Conservation (phyloP, 768 basidiomycete genomes). For the Termitomyces sp. region DNA sequence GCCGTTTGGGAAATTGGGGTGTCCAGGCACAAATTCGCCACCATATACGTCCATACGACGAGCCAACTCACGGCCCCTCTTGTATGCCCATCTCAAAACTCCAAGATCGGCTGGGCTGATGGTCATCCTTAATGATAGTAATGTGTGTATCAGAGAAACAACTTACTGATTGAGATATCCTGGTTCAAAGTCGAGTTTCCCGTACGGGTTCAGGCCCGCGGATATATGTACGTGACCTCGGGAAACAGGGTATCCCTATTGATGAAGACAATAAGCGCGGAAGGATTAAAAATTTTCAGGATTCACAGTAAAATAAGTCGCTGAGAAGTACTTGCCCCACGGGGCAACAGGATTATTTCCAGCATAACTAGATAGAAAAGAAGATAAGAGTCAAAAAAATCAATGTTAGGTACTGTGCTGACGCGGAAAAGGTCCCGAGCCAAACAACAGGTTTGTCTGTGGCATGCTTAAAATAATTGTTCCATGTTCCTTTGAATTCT, state of each 20-base stretch:
- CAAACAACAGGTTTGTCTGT: conserved; percentile 53
- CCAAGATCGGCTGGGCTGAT: conserved; percentile 37
- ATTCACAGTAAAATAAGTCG: conserved; percentile 16
- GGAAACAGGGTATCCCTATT: conserved; percentile 40
- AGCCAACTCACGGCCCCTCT: conserved; percentile 44
- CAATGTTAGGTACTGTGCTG: conserved; percentile 10
- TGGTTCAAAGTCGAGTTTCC: conserved; percentile 38
- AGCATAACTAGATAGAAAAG: conserved; percentile 8
- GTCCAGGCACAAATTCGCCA: conserved; percentile 28
- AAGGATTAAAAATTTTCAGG: conserved; percentile 14
- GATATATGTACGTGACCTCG: conserved; percentile 43
- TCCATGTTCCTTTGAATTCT: conserved; percentile 43
- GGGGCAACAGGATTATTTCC: conserved; percentile 14
- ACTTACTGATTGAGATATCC: conserved; percentile 39
- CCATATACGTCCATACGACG: conserved; percentile 45
- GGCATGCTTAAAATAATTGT: conserved; percentile 38
- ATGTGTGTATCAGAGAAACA: neutral
- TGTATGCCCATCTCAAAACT: conserved; percentile 46
- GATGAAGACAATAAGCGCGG: neutral
- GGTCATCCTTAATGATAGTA: neutral
- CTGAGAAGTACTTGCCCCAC: conserved; percentile 21
- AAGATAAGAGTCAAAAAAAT: conserved; percentile 16
- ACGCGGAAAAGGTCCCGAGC: conserved; percentile 37
- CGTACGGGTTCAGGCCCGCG: conserved; percentile 32
- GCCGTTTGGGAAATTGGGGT: conserved; percentile 31